phyloP scores from a whole-genome alignment of 148 eudicot genomes.

The Rhododendron griersonianum region DNA sequence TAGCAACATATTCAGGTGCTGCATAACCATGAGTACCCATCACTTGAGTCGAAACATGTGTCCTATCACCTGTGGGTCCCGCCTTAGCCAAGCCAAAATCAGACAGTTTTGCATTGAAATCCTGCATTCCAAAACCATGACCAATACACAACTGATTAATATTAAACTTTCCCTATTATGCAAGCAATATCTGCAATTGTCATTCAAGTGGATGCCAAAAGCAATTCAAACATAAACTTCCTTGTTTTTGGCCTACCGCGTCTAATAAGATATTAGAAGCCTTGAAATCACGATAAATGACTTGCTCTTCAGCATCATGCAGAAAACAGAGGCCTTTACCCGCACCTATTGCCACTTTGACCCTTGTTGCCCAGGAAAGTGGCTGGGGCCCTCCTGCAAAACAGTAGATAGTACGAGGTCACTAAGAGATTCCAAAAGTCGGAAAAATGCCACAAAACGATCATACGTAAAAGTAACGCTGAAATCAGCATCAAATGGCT shows the following conservation, averaged over 20 bases:
- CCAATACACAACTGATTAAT: background rate
- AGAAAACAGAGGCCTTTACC: conserved; percentile 63
- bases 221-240: background rate
- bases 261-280: conserved; percentile 64
- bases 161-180: background rate
- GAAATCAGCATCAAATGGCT: background rate
- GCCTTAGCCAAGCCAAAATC: conserved; percentile 81
- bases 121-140: conserved; percentile 29
- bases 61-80: conserved; percentile 72
- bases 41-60: conserved; percentile 79
- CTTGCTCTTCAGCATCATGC: conserved; percentile 62
- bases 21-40: conserved; percentile 87
- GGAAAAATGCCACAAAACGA: background rate
- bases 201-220: background rate
- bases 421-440: background rate
- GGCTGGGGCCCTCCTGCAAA: conserved; percentile 65
- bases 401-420: background rate
- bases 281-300: conserved; percentile 73
- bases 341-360: conserved; percentile 69
- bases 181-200: background rate
- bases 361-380: conserved; percentile 59
- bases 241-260: conserved; percentile 29
- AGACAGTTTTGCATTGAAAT: conserved; percentile 62
- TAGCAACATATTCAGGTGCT: conserved; percentile 75
- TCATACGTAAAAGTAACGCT: background rate